A percentile compares a stretch with the other conserved stretches of the same genome.
These are phyloP conservation scores for Ceratobasidium papillatum DNA, from an alignment of 1,284 basidiomycete species.

Conservation along the genomic window DNA sequence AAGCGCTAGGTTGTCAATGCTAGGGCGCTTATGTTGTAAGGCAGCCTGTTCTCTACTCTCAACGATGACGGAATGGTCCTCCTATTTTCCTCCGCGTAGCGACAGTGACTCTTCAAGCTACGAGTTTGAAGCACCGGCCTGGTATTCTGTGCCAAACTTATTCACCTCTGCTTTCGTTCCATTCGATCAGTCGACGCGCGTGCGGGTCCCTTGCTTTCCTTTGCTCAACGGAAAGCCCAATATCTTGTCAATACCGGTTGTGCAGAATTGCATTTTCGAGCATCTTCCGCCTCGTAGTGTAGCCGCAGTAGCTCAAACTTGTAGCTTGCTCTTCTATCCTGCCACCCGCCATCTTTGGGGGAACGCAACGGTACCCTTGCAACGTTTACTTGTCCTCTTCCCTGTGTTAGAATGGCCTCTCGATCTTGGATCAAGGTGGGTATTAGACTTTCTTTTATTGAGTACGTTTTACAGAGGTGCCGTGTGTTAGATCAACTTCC, in stretches of 20 bases:
- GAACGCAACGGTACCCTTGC: background rate
- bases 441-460: too few relatives aligned
- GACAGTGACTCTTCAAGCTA: too few relatives aligned
- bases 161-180: too few relatives aligned
- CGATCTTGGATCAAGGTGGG: too few relatives aligned
- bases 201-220: background rate
- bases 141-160: too few relatives aligned
- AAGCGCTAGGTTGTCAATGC: too few relatives aligned
- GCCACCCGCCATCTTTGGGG: background rate
- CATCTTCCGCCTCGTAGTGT: background rate
- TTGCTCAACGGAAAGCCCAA: background rate
- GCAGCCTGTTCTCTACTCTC: too few relatives aligned
- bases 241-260: background rate
- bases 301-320: background rate
- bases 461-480: background rate
- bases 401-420: background rate
- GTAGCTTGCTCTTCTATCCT: background rate
- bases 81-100: too few relatives aligned
- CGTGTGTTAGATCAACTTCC: background rate
- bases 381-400: background rate
- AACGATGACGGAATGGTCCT: too few relatives aligned
- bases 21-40: too few relatives aligned
- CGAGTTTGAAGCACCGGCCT: too few relatives aligned
- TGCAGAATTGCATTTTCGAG: background rate
- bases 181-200: too few relatives aligned